Evolutionary conservation across 441 rosid species (phyloP).

Genomic region (Euphorbia corollata): DNA sequence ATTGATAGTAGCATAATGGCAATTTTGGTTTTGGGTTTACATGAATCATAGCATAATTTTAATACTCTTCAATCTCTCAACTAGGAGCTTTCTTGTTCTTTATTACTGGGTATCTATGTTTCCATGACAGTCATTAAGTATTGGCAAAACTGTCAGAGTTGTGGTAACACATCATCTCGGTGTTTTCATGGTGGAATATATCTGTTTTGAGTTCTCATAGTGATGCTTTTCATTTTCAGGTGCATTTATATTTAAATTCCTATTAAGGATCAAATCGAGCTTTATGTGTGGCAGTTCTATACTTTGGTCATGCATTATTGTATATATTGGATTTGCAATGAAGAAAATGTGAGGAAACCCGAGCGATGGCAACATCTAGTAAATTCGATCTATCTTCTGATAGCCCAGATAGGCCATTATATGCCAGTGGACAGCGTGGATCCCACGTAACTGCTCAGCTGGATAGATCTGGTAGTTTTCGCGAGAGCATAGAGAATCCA

Average conservation of each 20-base stretch:
- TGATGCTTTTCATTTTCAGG: constrained; percentile 38
- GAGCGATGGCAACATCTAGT: constrained; percentile 80
- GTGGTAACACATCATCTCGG: constrained; percentile 13
- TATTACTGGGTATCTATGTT: background rate
- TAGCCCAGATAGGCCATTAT: constrained; percentile 73
- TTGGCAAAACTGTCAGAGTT: background rate
- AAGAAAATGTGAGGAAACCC: constrained; percentile 43
- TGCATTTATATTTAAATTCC: constrained; percentile 23
- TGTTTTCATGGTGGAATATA: background rate
- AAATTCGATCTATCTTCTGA: constrained; percentile 80
- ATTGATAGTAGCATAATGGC: background rate
- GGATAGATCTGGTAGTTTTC: constrained; percentile 88
- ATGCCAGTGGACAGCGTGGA: constrained; percentile 65
- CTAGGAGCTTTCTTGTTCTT: background rate
- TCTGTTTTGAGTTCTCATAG: constrained; percentile 20
- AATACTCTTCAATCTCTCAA: constrained; percentile 4
- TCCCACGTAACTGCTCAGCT: constrained; percentile 64
- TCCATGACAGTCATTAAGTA: background rate
- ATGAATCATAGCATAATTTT: constrained; percentile 11
- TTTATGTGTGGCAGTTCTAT: constrained; percentile 45
- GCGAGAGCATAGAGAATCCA: constrained; percentile 69
- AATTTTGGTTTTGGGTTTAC: background rate
- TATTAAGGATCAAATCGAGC: constrained; percentile 35
- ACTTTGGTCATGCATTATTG: constrained; percentile 66
- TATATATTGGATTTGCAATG: constrained; percentile 42